Base-by-base conservation (phyloP, 179 eudicot species). In the Amaranthus tricolor region DNA sequence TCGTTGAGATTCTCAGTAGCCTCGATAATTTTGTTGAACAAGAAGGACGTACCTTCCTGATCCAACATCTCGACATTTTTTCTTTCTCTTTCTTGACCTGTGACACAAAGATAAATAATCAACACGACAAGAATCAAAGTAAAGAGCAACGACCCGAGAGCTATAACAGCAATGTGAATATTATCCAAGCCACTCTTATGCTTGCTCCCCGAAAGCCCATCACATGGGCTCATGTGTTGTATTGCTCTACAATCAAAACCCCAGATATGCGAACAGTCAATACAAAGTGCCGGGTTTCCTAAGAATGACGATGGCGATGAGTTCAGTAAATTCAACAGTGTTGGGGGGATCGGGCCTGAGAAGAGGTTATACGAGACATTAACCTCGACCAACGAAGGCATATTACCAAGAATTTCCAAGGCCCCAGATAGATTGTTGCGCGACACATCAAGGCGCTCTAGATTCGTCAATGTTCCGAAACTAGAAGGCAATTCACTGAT, bases 1-100 rank as follows among this genome's bases (percentile, higher is more conserved):
- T 86, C 87, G 58, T 85, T 75, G 16, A 91, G 83, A 66, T 87
- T 90, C 61, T 78, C 92, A 1, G 98, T 90, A 50, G 88, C 91
- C 73, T 81, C 89, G 82, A 91, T 82, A 70, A 90, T 76, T 75
- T 79, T 86, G 62, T 74, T 81, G 62, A 91, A 77, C 68, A 85
- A 79, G 45, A 89, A 72, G 16, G 88, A 84, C 50, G 88, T 73
- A 20, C 89, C 89, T 73, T 85, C 89, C 66, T 88, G 78, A 60
- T 80, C 83, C 56, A 77, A 79, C 55, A 74, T 72, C 70, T 80
- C 85, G 52, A 77, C 51, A 50, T 85, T 83, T 10, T 53, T 71
- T 62, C 63, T 53, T 51, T 55, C 66, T 52, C 60, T 7, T 65
- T 66, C 74, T 78, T 77, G 81, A 51, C 47, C 44, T 50, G 70